Conservation (phyloP, 129 eudicot species). For the Solidago caesia region DNA sequence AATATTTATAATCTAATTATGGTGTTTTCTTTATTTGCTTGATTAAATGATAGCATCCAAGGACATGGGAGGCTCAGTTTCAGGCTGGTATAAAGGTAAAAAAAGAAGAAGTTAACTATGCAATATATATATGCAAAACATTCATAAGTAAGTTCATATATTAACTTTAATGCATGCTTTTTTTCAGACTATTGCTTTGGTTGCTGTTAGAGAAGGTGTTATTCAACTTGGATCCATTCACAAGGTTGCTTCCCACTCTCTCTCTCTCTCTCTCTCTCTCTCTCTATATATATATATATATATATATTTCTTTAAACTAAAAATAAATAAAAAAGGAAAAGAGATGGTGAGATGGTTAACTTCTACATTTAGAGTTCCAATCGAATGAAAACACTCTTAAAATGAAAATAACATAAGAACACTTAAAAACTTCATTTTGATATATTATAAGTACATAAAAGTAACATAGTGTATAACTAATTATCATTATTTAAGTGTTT, state of each 20-base stretch:
- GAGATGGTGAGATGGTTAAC: neutral
- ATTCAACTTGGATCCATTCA: conserved; percentile 88
- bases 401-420: neutral
- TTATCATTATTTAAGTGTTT: too few species aligned
- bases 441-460: too few species aligned
- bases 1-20: too few species aligned
- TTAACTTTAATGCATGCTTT: neutral
- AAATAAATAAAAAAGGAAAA: too few species aligned
- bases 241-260: conserved; percentile 51
- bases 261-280: conserved; percentile 17
- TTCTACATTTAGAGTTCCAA: neutral
- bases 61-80: conserved; percentile 99
- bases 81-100: conserved; percentile 97
- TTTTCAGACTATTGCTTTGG: conserved; percentile 90
- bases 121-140: conserved; percentile 4
- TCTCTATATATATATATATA: neutral
- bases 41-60: conserved; percentile 67
- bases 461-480: too few species aligned
- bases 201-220: conserved; percentile 98
- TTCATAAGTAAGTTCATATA: neutral
- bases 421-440: neutral
- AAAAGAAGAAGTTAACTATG: neutral
- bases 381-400: neutral
- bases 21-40: neutral
- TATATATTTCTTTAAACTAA: too few species aligned